These are phyloP conservation scores for Lactifluus rugatus DNA, from an alignment of 768 basidiomycete species.

Conservation along the genomic window DNA sequence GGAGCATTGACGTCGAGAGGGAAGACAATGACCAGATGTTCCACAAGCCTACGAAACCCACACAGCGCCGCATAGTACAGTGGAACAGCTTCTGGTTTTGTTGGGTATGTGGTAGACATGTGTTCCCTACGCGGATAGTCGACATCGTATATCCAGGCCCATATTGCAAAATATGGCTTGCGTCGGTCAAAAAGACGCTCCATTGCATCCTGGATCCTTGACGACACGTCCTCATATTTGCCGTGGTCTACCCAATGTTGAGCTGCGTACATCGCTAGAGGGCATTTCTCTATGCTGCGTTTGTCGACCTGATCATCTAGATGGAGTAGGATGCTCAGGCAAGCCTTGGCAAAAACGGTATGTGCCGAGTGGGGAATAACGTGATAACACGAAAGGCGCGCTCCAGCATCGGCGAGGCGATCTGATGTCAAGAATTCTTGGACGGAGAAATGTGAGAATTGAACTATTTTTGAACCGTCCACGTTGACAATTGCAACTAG, in stretches of 20 bases:
- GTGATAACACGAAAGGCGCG: neutral
- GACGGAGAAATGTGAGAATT: neutral
- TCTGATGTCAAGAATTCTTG: neutral
- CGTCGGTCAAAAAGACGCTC: neutral
- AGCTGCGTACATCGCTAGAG: neutral
- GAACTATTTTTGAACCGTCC: neutral
- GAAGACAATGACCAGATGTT: neutral
- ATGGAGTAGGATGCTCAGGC: neutral
- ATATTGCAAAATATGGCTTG: neutral
- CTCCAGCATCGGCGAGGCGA: neutral
- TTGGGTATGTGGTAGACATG: neutral
- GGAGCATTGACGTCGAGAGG: neutral
- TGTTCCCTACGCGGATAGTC: neutral
- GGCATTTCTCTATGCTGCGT: neutral
- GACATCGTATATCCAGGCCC: slow-evolving; percentile 3
- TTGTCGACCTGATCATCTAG: neutral
- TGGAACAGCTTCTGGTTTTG: neutral
- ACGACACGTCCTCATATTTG: neutral
- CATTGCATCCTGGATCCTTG: neutral
- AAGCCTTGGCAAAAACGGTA: neutral
- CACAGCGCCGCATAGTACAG: neutral
- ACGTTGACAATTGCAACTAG: neutral
- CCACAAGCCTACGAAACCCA: neutral
- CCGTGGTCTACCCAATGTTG: neutral
- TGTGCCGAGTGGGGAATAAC: neutral